Evolutionary conservation across 345 rosid genomes (phyloP), one percentile per base, ranked within the genome.

Genomic region (Syzygium jambos): DNA sequence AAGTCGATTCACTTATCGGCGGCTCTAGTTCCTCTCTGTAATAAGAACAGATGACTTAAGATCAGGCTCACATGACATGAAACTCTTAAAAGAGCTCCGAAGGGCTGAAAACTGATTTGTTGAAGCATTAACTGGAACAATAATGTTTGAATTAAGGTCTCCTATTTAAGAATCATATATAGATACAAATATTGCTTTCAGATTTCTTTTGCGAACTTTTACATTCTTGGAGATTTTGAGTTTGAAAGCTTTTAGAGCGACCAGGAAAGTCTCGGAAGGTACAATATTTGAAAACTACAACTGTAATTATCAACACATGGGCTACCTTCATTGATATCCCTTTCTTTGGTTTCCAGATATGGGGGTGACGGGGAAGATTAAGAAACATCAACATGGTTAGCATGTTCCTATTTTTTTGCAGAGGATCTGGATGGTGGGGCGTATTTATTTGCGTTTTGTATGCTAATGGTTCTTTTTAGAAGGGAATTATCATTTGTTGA

Each of bases 401-500:
- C 73, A 59, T 63, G 46, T 21, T 65, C 54, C 78, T 23, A 22
- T 51, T 46, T 86, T 63, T 86, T 49, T 63, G 85, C 96, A 97
- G 99, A 93, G 95, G 96, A 95, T 86, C 95, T 97, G 7, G 98
- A 94, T 89, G 99, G 98, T 65, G 99, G 99, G 15, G 96, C 96
- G 91, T 97, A 96, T 91, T 87, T 97, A 87, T 97, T 97, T 93
- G 99, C 99, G 29, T 92, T 97, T 89, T 94, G 98, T 88, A 97
- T 96, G 99, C 90, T 96, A 88, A 97, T 97, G 99, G 99, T 97
- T 59, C 97, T 97, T 87, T 96, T 96, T 87, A 94, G 99, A 87
- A 94, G 99, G 92, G 99, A 97, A 85, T 96, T 96, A 90, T 95
- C 99, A 63, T 97, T 97, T 90, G 91, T 91, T 41, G 98, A 98